Evolutionary conservation across 495 filamentous ascomycete species (phyloP), one percentile per base, ranked within the genome.

Genomic region (Penicillium alfredii): DNA sequence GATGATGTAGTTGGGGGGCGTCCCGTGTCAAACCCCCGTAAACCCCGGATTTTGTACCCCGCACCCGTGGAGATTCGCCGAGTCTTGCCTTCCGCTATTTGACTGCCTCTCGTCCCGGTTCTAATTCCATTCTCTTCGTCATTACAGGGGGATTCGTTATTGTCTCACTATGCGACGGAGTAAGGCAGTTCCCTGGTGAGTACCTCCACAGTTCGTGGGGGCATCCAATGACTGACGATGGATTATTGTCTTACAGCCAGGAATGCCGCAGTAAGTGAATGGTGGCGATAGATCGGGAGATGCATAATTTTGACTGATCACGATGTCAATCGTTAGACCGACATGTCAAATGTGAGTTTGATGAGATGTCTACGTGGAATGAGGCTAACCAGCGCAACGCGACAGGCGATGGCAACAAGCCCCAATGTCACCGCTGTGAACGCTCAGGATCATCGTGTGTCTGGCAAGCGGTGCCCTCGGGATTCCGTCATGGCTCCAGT

Each of bases 401-500:
- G 21, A 8, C 28, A 53, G 49, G 49, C 23, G 49, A 53, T 30
- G 49, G 41, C 4, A 30, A 42, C 8, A 48, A 39, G 29, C 49
- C 49, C 15, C 35, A 31, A 42, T 53, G 49, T 23, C 33, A 35
- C 10, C 49, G 49, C 2, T 53, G 49, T 24, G 27, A 42, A 23
- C 40, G 45, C 8, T 39, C 41, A 10, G 49, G 38, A 3, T 33
- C 41, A 9, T 42, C 49, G 10, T 53, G 49, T 24, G 16, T 48
- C 34, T 45, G 49, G 49, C 40, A 48, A 15, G 38, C 29, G 4
- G 19, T 24, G 7, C 23, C 44, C 1, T 48, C 45, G n/a, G 35
- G 32, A 0, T 53, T 53, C 26, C 44, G 49, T 14, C 49, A 53
- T 42, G 49, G 49, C 14, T 53, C 49, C 20, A 53, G 42, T 43